Percentiles rank a stretch among this genome's conserved stretches.
Evolutionary conservation across 345 rosid genomes (phyloP).

Genomic region (Moricandia arvensis): DNA sequence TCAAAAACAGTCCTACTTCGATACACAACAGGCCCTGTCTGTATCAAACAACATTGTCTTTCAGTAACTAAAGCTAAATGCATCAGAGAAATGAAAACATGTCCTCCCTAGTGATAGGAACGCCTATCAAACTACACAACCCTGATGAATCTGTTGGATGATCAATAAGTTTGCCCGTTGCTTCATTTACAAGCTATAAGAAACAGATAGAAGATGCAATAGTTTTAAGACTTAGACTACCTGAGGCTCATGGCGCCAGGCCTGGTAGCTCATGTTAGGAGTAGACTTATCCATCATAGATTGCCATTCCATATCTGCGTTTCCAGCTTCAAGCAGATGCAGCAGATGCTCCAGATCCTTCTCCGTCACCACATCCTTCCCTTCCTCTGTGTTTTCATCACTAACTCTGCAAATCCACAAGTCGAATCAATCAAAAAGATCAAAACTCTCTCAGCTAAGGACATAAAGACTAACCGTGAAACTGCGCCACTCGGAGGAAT

Average conservation of each 20-base stretch:
- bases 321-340: slow-evolving; percentile 64
- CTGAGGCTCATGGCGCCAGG: slow-evolving; percentile 92
- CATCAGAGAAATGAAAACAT: slow-evolving; percentile 2
- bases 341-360: slow-evolving; percentile 75
- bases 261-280: slow-evolving; percentile 79
- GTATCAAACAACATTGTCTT: slow-evolving; percentile 38
- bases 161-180: no score
- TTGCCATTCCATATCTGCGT: slow-evolving; percentile 80
- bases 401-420: slow-evolving; percentile 32
- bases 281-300: slow-evolving; percentile 77
- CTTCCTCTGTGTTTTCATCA: slow-evolving; percentile 35
- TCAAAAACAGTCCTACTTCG: slow-evolving; percentile 91
- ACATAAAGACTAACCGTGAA: slow-evolving; percentile 40
- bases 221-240: slow-evolving; percentile 32
- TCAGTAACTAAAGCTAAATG: slow-evolving; percentile 6
- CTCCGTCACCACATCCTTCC: slow-evolving; percentile 58
- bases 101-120: background rate
- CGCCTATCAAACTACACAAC: background rate
- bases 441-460: background rate
- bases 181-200: no score
- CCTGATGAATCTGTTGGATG: no score
- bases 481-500: slow-evolving; percentile 32
- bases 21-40: slow-evolving; percentile 66
- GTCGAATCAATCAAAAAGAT: background rate
- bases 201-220: no score